These are phyloP conservation scores for Melampsora larici-populina DNA, from an alignment of 1,284 basidiomycete genomes.

Conservation along the genomic window DNA sequence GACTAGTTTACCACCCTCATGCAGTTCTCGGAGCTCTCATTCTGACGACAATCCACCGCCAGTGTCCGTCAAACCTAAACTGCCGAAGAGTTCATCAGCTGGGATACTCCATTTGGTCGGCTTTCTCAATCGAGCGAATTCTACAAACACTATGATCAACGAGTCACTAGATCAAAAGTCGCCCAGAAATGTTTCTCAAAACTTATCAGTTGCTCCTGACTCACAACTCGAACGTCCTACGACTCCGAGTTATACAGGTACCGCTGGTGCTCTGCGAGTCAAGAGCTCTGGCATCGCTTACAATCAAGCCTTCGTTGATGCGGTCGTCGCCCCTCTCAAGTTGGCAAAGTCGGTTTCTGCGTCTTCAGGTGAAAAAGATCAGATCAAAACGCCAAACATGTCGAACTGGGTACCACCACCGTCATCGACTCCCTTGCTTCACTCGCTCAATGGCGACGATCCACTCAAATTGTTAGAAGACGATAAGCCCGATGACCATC, in stretches of 20 bases:
- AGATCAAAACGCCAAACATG: not conserved
- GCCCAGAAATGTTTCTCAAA: slow-evolving; percentile 1
- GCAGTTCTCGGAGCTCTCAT: not conserved
- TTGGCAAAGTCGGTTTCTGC: slow-evolving; percentile 2
- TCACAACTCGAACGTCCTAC: not conserved
- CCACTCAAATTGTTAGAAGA: not conserved
- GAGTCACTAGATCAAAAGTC: not conserved
- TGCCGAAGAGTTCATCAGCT: slow-evolving; percentile 1
- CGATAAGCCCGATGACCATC: not conserved
- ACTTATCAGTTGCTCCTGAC: not conserved
- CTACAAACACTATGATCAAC: slow-evolving; percentile 3
- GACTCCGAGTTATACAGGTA: slow-evolving; percentile 19
- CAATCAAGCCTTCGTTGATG: slow-evolving; percentile 22
- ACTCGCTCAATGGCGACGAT: not conserved
- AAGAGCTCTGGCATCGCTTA: slow-evolving; percentile 32
- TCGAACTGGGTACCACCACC: slow-evolving; percentile 31
- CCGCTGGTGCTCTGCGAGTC: slow-evolving; percentile 27
- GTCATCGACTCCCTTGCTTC: not conserved
- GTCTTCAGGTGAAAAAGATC: not conserved
- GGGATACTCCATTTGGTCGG: slow-evolving; percentile 27
- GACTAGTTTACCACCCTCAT: not conserved
- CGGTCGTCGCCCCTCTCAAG: slow-evolving; percentile 13
- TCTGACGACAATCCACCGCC: not conserved
- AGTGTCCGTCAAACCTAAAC: not conserved
- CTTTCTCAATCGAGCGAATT: slow-evolving; percentile 22